A percentile compares a stretch with the other conserved stretches of the same genome.
These are phyloP conservation scores for Centella asiatica DNA, from an alignment of 129 eudicot genomes.

Conservation along the genomic window DNA sequence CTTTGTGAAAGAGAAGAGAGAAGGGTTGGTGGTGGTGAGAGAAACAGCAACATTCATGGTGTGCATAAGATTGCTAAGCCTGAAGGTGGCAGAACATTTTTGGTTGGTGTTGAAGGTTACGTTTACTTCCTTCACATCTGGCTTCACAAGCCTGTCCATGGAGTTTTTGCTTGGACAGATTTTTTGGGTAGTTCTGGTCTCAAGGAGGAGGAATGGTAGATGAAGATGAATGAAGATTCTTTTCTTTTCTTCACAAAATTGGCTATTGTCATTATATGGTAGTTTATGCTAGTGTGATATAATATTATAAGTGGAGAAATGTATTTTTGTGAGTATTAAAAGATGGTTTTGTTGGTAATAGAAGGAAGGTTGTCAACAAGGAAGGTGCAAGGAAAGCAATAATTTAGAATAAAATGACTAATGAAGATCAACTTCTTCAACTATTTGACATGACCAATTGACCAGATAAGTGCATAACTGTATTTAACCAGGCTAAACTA, in stretches of 20 bases:
- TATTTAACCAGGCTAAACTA: neutral
- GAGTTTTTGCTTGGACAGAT: constrained; percentile 2
- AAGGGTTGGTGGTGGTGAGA: constrained; percentile 47
- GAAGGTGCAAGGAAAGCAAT: neutral
- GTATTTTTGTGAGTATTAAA: constrained; percentile 5
- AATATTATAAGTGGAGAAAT: neutral
- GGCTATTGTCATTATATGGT: neutral
- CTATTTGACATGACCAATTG: neutral
- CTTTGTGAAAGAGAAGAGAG: constrained; percentile 26
- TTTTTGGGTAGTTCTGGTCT: neutral
- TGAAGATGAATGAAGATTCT: constrained; percentile 8
- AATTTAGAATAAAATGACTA: neutral
- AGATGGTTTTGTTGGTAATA: constrained; percentile 3
- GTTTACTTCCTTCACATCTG: constrained; percentile 37
- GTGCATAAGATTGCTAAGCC: constrained; percentile 64
- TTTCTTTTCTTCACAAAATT: neutral
- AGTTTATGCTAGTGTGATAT: neutral
- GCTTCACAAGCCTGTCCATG: constrained; percentile 68
- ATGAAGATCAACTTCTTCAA: neutral
- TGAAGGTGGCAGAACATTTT: constrained; percentile 37
- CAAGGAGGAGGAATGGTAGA: neutral
- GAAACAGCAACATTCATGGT: constrained; percentile 67
- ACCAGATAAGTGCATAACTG: neutral
- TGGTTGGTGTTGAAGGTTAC: constrained; percentile 32
- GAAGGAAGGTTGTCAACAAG: neutral